Evolutionary conservation across 176 grass and related monocot genomes (phyloP), one percentile per base, ranked within the genome.

Genomic region (Puya raimondii): DNA sequence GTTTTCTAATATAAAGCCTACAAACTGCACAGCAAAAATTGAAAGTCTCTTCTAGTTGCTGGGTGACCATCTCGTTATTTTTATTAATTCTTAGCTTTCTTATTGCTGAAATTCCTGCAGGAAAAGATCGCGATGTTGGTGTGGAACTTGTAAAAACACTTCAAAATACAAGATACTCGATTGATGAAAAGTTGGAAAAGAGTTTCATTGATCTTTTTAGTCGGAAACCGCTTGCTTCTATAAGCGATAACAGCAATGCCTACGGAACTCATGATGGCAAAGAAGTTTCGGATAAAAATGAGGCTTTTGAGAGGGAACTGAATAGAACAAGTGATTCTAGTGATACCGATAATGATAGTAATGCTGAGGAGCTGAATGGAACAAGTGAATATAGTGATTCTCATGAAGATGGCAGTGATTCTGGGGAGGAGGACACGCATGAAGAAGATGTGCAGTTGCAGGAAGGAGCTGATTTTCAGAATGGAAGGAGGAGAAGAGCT

Each of bases 191-290:
- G 72, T 72, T 99, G 84, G 87, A 99, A 48, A 79, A 86, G 67
- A 90, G 94, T 83, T 99, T 84, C 77, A 92, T 99, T 48, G 68
- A 88, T 80, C 73, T 90, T 8, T 99, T 99, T 70, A 80, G 86
- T 71, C 81, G 71, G 68, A 70, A 68, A 26, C 80, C 80, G 49
- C 53, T 61, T 72, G 68, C 63, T 83, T 79, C 61, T 17, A 59
- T 71, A 3, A 20, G 64, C 64, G 75, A 72, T 53, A 73, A 75
- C 73, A 63, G 22, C 12, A 23, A 51, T 50, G 70, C 70, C 23
- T 18, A 17, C 48, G 50, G 8, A 22, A 26, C 1, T 12, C n/a
- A 10, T 13, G 48, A 23, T 76, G 74, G 11, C 51, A 54, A 6
- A 47, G 70, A 47, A 76, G 50, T 56, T 48, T 54, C 64, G 17